Conservation (phyloP, 768 basidiomycete genomes). For the Lepiota subincarnata region DNA sequence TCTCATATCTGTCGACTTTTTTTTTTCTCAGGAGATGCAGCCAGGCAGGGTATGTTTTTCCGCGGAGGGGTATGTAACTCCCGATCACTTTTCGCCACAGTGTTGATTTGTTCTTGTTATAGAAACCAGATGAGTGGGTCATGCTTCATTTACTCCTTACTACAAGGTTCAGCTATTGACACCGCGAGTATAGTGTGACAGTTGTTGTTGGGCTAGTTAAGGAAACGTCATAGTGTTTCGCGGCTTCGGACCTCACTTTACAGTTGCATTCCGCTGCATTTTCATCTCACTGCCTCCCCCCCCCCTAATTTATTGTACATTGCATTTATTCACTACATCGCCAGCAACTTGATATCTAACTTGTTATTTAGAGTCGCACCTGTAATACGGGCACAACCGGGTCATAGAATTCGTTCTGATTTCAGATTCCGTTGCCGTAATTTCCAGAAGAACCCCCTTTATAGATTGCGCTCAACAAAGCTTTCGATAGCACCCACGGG, state of each 20-base stretch:
- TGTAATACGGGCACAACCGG: constrained; percentile 1
- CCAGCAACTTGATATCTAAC: constrained; percentile 12
- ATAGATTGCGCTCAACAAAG: constrained; percentile 69
- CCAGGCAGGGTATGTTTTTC: constrained; percentile 59
- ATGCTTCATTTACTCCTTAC: neutral
- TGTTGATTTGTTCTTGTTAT: constrained; percentile 13
- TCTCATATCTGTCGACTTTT: constrained; percentile 3
- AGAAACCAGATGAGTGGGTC: constrained; percentile 83
- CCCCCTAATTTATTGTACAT: constrained; percentile 9
- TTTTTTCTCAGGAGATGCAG: constrained; percentile 49
- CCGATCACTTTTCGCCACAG: constrained; percentile 4
- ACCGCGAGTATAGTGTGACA: constrained; percentile 49
- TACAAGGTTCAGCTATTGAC: constrained; percentile 15
- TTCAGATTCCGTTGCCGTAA: constrained; percentile 4
- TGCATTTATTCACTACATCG: constrained; percentile 13
- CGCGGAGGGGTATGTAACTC: constrained; percentile 66
- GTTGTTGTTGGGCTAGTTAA: constrained; percentile 65
- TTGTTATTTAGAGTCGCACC: constrained; percentile 8
- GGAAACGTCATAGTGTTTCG: constrained; percentile 44
- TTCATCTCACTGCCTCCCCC: neutral
- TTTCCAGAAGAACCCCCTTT: constrained; percentile 13
- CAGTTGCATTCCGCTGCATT: neutral
- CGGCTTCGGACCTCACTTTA: neutral
- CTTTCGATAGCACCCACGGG: constrained; percentile 74
- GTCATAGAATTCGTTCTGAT: constrained; percentile 5